Base-by-base conservation (phyloP, 139 green algal species). In the Bryopsis sp. region DNA sequence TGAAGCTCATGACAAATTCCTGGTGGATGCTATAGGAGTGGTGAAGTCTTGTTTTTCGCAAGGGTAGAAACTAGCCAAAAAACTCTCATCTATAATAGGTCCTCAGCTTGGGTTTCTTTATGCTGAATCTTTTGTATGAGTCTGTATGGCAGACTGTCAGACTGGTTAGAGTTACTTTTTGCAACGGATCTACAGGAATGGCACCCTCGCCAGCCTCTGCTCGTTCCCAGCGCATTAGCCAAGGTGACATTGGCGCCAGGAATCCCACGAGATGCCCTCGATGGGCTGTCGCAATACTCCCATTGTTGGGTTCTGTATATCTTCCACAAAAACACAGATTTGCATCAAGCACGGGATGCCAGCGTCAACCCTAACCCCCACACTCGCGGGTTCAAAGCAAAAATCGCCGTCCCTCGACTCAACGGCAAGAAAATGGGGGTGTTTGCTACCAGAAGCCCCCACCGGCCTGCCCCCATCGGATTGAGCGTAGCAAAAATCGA, bases 251-350 rank as follows among this genome's bases (percentile, higher is more conserved):
- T 96, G 33, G 67, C 59, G 7, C 35, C 75, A 2, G 71, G 79
- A 3, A 62, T 96, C 2, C 81, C 85, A 0, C 8, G 63, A 6
- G 70, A 68, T 2, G 79, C 78, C 47, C 73, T 97, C 22, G 83
- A 95, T 26, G 92, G 92, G 0, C 74, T 98, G 59, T 35, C 85
- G 60, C 66, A 86, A 59, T 98, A 89, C 81, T 88, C 73, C 28
- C 92, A 98, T 76, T 84, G 76, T 60, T 97, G 92, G 92, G 59
- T 98, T 38, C 68, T 98, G 1, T 98, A 95, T 75, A 75, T 96
- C 0, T 98, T 98, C 76, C 88, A 97, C 58, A 54, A 80, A 19
- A 98, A 98, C 83, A 97, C 92, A 61, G 82, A 89, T 81, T 67
- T 59, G 71, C 35, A 62, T 36, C 24, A 35, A 28, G 7, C 26